Evolutionary conservation across 345 rosid species (phyloP).

Genomic region (Cardiospermum halicacabum): DNA sequence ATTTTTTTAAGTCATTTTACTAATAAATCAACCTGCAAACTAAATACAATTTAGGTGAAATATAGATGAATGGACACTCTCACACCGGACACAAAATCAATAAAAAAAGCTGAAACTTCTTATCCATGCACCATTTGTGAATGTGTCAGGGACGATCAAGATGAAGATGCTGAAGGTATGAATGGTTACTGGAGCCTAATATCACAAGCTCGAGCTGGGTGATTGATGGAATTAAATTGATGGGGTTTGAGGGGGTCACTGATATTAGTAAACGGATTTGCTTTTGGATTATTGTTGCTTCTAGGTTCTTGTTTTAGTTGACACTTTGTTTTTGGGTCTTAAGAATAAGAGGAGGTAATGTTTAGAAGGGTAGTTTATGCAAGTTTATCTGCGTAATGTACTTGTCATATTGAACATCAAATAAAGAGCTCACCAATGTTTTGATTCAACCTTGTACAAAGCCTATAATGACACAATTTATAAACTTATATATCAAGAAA

Average conservation of each 20-base stretch:
- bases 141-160: conserved; percentile 13
- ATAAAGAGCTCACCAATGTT: no score
- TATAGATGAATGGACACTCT: no score
- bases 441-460: not conserved
- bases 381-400: no score
- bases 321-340: conserved; percentile 29
- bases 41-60: no score
- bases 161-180: conserved; percentile 22
- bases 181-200: conserved; percentile 18
- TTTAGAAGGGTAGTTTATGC: no score
- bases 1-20: no score
- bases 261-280: conserved; percentile 35
- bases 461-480: not conserved
- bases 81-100: no score
- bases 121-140: conserved; percentile 17
- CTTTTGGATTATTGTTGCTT: conserved; percentile 29
- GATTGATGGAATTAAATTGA: conserved; percentile 21
- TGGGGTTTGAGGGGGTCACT: conserved; percentile 19
- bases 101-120: no score
- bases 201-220: conserved; percentile 26
- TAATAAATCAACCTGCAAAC: no score
- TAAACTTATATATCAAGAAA: not conserved
- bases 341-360: conserved; percentile 31
- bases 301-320: conserved; percentile 31
- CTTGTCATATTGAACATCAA: no score